Evolutionary conservation across 2,329 filamentous ascomycete genomes (phyloP).

Genomic region (Magnaporthiopsis rhizophila): DNA sequence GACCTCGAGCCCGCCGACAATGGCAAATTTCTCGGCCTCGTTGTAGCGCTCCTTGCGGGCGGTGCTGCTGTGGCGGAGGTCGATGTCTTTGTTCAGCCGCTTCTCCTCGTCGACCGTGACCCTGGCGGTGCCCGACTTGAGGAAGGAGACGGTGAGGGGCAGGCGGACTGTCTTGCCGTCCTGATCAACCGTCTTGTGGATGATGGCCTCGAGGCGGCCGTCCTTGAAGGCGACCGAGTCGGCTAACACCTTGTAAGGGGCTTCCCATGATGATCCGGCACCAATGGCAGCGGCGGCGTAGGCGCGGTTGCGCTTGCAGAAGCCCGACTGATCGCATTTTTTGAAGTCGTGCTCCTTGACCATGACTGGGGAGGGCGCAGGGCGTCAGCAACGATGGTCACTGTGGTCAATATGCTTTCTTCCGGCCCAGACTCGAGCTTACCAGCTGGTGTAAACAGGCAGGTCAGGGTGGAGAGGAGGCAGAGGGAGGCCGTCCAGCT

Average conservation of each 20-base stretch:
- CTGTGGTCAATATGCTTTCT: neutral
- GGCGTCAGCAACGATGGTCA: neutral
- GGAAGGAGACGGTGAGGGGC: constrained; percentile 79
- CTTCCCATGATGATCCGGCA: constrained; percentile 60
- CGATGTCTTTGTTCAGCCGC: constrained; percentile 80
- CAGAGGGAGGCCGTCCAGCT: constrained; percentile 59
- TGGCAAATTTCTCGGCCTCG: constrained; percentile 76
- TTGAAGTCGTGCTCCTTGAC: constrained; percentile 99
- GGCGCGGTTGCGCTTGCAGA: constrained; percentile 90
- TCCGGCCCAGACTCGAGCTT: constrained; percentile 20
- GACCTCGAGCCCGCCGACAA: constrained; percentile 71
- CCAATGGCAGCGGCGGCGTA: constrained; percentile 71
- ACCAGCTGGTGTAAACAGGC: constrained; percentile 58
- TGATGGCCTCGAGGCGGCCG: constrained; percentile 68
- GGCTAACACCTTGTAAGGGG: constrained; percentile 71
- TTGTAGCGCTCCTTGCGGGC: constrained; percentile 91
- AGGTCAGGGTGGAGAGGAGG: constrained; percentile 49
- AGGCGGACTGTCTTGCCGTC: constrained; percentile 64
- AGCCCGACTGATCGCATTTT: constrained; percentile 89
- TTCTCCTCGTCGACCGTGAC: constrained; percentile 89
- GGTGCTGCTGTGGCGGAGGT: constrained; percentile 75
- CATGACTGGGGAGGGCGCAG: constrained; percentile 43
- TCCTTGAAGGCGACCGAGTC: constrained; percentile 68
- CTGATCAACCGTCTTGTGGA: constrained; percentile 70
- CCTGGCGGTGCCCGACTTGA: constrained; percentile 80